Conservation (phyloP, 257 asterid genomes). For the Leptodermis oblonga region DNA sequence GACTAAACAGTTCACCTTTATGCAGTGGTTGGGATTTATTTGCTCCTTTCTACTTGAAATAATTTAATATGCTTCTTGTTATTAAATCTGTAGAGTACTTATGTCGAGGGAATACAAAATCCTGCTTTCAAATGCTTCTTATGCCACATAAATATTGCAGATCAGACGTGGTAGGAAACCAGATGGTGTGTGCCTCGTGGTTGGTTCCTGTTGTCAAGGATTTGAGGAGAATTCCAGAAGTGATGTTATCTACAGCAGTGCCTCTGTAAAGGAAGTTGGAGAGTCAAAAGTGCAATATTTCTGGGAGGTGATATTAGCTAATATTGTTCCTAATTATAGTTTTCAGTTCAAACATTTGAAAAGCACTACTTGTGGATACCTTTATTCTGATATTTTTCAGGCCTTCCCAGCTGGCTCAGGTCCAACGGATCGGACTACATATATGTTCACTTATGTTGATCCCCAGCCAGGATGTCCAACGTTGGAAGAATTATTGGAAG, state of each 20-base stretch:
- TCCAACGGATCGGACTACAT: conserved; percentile 81
- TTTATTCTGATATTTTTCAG: conserved; percentile 35
- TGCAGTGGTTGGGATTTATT: neutral
- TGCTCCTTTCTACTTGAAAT: neutral
- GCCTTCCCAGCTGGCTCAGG: conserved; percentile 98
- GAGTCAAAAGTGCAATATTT: conserved; percentile 75
- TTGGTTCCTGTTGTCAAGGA: conserved; percentile 91
- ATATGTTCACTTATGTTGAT: conserved; percentile 86
- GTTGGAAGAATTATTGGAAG: conserved; percentile 88
- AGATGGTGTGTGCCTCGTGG: conserved; percentile 95
- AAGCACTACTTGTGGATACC: neutral
- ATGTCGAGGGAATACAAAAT: neutral
- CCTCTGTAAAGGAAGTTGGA: conserved; percentile 66
- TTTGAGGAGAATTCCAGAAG: conserved; percentile 65
- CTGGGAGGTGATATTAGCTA: conserved; percentile 70
- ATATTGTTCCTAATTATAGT: neutral
- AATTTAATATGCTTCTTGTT: neutral
- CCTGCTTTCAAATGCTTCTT: conserved; percentile 19
- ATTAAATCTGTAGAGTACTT: neutral
- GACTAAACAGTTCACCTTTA: neutral
- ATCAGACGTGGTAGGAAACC: conserved; percentile 82
- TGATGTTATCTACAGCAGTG: conserved; percentile 79
- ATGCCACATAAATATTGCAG: conserved; percentile 45
- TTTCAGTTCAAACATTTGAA: neutral
- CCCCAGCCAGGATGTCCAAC: conserved; percentile 80